These are phyloP conservation scores for Phytopythium ostracodes DNA, from an alignment of 352 stramenopile genomes.

Conservation along the genomic window DNA sequence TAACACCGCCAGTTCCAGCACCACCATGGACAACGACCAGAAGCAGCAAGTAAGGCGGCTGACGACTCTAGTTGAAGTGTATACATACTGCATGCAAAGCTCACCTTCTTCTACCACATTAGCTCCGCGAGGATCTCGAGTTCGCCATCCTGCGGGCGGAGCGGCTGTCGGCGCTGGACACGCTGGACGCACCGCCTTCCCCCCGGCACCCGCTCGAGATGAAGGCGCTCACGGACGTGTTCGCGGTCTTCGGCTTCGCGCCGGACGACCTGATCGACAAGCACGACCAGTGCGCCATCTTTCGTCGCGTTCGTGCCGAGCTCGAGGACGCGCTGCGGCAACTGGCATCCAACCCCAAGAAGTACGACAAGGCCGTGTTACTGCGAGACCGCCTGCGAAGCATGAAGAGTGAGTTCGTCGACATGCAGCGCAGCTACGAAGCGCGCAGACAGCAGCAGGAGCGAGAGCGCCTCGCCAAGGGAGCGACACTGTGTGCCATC, in stretches of 20 bases:
- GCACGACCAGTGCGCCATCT: conserved; percentile 71
- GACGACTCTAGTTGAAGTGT: too few species aligned
- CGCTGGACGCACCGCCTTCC: conserved; percentile 27
- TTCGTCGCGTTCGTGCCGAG: conserved; percentile 52
- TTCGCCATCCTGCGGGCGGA: conserved; percentile 73
- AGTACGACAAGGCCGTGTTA: conserved; percentile 68
- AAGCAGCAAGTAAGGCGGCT: conserved; percentile 62
- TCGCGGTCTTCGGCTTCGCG: conserved; percentile 61
- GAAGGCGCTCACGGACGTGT: conserved; percentile 62
- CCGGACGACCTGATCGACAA: conserved; percentile 61
- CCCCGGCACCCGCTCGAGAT: conserved; percentile 58
- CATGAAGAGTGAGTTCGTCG: conserved; percentile 68
- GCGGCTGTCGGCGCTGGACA: conserved; percentile 39
- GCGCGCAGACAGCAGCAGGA: conserved; percentile 43
- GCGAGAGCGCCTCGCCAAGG: conserved; percentile 40
- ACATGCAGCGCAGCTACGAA: conserved; percentile 65
- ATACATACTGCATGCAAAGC: background rate
- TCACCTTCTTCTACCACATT: background rate
- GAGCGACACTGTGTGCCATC: conserved; percentile 32
- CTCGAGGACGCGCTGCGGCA: conserved; percentile 54
- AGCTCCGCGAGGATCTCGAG: conserved; percentile 63
- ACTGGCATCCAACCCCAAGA: conserved; percentile 50
- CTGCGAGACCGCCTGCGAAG: conserved; percentile 53
- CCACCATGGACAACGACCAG: conserved; percentile 49
- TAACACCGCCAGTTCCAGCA: background rate